Conservation (phyloP, 1,284 basidiomycete species). For the Hemileia vastatrix region DNA sequence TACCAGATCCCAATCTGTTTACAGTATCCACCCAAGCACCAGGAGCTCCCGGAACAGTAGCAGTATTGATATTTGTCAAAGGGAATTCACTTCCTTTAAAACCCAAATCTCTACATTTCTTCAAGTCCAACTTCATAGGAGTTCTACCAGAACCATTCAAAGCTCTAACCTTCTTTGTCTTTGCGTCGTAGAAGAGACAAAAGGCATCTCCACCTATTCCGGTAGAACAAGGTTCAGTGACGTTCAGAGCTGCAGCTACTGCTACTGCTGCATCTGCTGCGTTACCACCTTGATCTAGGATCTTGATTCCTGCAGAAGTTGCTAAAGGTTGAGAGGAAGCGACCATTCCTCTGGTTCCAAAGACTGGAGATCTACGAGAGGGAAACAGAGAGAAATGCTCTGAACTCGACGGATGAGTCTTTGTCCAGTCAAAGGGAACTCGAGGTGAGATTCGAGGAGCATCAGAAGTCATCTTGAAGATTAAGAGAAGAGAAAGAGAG, state of each 20-base stretch:
- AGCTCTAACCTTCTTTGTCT: conserved; percentile 65
- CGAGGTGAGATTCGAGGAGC: too few species aligned
- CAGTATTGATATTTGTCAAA: conserved; percentile 49
- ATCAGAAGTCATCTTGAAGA: too few species aligned
- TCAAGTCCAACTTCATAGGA: conserved; percentile 66
- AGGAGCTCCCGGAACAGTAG: conserved; percentile 87
- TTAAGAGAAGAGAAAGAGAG: too few species aligned
- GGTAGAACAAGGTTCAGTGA: conserved; percentile 45
- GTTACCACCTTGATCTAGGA: conserved; percentile 80
- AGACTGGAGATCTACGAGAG: neutral
- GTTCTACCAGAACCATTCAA: conserved; percentile 78
- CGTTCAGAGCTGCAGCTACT: conserved; percentile 76
- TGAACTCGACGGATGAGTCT: too few species aligned
- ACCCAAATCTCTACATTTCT: conserved; percentile 62
- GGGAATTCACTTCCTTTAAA: conserved; percentile 52
- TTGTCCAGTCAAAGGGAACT: too few species aligned
- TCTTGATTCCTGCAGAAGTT: conserved; percentile 74
- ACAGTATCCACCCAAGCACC: conserved; percentile 89
- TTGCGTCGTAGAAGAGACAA: conserved; percentile 79
- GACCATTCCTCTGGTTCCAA: conserved; percentile 66
- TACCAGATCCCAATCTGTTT: conserved; percentile 71
- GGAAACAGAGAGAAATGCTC: neutral
- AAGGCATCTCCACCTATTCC: conserved; percentile 66
- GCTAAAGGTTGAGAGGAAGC: conserved; percentile 84
- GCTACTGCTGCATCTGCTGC: conserved; percentile 56